Evolutionary conservation across 495 filamentous ascomycete species (phyloP), one percentile per base, ranked within the genome.

Genomic region (Bacidia rubella): DNA sequence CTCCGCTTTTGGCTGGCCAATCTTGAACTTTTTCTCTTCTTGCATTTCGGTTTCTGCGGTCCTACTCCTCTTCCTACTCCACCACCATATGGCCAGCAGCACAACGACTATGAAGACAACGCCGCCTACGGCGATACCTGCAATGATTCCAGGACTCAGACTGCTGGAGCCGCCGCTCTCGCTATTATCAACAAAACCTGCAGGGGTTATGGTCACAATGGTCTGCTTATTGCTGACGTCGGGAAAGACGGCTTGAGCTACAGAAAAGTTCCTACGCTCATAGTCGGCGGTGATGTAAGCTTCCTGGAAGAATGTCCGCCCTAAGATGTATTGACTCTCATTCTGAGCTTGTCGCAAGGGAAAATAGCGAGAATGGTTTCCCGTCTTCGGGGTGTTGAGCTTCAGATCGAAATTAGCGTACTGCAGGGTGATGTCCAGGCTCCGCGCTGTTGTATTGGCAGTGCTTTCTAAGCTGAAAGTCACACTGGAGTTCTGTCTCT

Each of bases 281-380:
- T 55, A 61, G 47, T 60, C 55, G 5, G 51, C 56, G 48, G 32
- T 56, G 15, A 52, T 24, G 17, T 56, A 56, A 10, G 74, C 71
- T 65, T 78, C 75, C 59, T 79, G 76, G 17, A 79, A 56, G 46
- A 79, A 79, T 10, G 67, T 67, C 19, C 75, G 62, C 2, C 76
- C 76, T 2, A 79, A 63, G 0, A 70, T 74, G 57, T 74, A 78
- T 52, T 78, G 74, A 0, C 62, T 65, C 12, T 66, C 57, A 51
- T 76, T 70, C 24, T 59, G 57, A 10, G 70, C 73, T 19, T 68
- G 61, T 42, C 66, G 68, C 17, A 79, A 60, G 0, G 76, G 76
- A 53, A 78, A 79, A 52, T 77, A 79, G 19, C 59, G 56, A 2
- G 62, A 63, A 23, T 63, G 61, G 11, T 25, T 21, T 17, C 0